A percentile compares a stretch with the other conserved stretches of the same genome.
Conservation (phyloP, 2,329 filamentous ascomycete genomes). For the Alternaria dauci region DNA sequence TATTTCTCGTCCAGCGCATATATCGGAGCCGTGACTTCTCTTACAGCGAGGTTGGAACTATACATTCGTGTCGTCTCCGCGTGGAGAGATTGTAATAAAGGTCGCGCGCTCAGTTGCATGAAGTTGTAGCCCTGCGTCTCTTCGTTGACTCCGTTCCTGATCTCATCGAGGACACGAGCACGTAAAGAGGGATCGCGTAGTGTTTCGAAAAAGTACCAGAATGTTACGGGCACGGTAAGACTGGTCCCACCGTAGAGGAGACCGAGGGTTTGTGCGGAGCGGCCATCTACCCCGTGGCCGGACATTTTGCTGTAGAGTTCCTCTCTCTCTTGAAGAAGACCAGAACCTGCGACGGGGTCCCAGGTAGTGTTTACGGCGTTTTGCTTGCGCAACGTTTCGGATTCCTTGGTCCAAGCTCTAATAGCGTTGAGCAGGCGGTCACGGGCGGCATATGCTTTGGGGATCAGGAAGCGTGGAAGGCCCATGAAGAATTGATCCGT, state of each 20-base stretch:
- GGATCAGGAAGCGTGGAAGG: slow-evolving; percentile 17
- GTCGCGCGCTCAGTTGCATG: slow-evolving; percentile 18
- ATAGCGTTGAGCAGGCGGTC: slow-evolving; percentile 25
- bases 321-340: slow-evolving; percentile 26
- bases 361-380: slow-evolving; percentile 9
- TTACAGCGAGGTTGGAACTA: slow-evolving; percentile 12
- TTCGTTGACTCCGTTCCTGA: neutral
- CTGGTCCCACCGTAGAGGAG: slow-evolving; percentile 27
- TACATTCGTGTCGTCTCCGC: slow-evolving; percentile 25
- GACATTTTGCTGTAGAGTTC: slow-evolving; percentile 20
- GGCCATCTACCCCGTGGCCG: slow-evolving; percentile 18
- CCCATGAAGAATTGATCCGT: slow-evolving; percentile 25
- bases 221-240: slow-evolving; percentile 21
- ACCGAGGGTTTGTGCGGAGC: slow-evolving; percentile 25
- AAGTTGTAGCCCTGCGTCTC: slow-evolving; percentile 12
- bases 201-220: slow-evolving; percentile 29
- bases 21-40: slow-evolving; percentile 9
- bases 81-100: slow-evolving; percentile 27
- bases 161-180: neutral
- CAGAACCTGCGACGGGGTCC: slow-evolving; percentile 23
- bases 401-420: slow-evolving; percentile 8
- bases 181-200: slow-evolving; percentile 8
- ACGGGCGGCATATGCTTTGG: slow-evolving; percentile 20
- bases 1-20: slow-evolving; percentile 26
- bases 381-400: slow-evolving; percentile 7